A percentile compares a stretch with the other conserved stretches of the same genome.
These are phyloP conservation scores for Amanita fuliginea DNA, from an alignment of 768 basidiomycete species.

Conservation along the genomic window DNA sequence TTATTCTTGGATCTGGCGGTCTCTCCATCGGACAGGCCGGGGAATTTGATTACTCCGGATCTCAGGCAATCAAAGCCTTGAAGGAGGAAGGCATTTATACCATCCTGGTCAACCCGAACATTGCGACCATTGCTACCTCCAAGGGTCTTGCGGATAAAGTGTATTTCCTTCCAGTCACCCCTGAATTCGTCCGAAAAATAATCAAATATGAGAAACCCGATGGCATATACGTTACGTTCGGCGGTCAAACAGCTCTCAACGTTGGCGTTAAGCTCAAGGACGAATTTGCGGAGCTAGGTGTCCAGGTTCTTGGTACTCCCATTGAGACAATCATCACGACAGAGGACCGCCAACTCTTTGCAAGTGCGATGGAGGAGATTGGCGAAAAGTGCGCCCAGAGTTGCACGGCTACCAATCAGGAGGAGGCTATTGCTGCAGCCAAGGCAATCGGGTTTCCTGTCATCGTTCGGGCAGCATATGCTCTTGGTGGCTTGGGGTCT, in stretches of 20 bases:
- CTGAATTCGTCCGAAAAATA: conserved; percentile 95
- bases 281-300: conserved; percentile 83
- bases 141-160: conserved; percentile 99
- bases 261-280: conserved; percentile 98
- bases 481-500: conserved; percentile 89
- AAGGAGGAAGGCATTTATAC: conserved; percentile 99
- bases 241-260: conserved; percentile 93
- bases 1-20: conserved; percentile 95
- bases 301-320: conserved; percentile 90
- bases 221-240: conserved; percentile 98
- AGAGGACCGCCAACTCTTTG: conserved; percentile 93
- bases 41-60: conserved; percentile 99
- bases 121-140: conserved; percentile 96
- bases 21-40: conserved; percentile 98
- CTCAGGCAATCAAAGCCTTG: conserved; percentile 97
- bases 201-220: conserved; percentile 99
- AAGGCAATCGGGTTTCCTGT: conserved; percentile 84
- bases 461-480: conserved; percentile 94
- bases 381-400: conserved; percentile 94
- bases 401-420: conserved; percentile 71
- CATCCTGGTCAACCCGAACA: conserved; percentile 97
- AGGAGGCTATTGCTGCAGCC: conserved; percentile 81
- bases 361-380: conserved; percentile 88
- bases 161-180: conserved; percentile 97
- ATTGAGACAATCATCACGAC: conserved; percentile 97